phyloP scores from a whole-genome alignment of 805 yeast genomes.

The Candida oleophila region DNA sequence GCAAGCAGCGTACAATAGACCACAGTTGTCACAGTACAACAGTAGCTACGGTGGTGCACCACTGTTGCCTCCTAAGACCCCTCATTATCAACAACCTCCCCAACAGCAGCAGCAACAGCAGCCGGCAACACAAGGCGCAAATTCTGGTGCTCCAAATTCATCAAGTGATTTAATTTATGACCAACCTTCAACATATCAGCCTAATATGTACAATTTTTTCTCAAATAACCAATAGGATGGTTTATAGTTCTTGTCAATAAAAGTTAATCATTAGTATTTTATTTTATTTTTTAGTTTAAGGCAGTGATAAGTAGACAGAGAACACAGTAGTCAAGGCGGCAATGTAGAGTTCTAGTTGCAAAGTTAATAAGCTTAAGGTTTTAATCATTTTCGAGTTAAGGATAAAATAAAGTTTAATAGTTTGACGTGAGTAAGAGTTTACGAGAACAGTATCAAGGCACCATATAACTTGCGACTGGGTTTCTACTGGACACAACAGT shows the following conservation, averaged over 20 bases:
- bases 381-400: too few species aligned
- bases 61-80: not conserved
- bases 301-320: too few species aligned
- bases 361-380: too few species aligned
- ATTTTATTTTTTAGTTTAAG: too few species aligned
- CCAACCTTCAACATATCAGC: conserved; percentile 47
- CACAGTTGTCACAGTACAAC: not conserved
- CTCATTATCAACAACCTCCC: not conserved
- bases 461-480: too few species aligned
- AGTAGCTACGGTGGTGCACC: not conserved
- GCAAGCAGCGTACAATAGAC: not conserved
- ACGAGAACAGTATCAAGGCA: too few species aligned
- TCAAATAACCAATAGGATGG: conserved; percentile 17
- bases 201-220: conserved; percentile 45
- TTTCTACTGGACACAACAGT: too few species aligned
- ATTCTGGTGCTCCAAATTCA: not conserved
- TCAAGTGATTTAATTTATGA: conserved; percentile 22
- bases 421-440: too few species aligned
- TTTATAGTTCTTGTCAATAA: not conserved
- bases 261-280: not conserved
- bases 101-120: not conserved
- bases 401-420: too few species aligned
- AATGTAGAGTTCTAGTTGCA: too few species aligned
- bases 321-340: too few species aligned
- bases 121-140: not conserved